phyloP scores from a whole-genome alignment of 2,329 filamentous ascomycete genomes.

The Penicillium sp. region DNA sequence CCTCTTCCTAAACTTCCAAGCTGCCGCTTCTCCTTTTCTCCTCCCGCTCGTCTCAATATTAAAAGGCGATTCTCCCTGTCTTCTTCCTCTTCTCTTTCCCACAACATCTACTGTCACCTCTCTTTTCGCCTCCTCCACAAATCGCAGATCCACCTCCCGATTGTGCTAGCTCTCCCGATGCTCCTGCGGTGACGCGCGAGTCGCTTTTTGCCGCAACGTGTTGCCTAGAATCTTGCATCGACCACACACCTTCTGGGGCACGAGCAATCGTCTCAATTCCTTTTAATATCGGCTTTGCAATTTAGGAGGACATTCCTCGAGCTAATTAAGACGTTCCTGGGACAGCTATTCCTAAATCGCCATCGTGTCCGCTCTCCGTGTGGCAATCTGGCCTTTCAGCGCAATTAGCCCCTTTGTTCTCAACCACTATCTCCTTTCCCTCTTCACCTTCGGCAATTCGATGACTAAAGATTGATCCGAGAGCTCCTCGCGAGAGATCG shows the following conservation, averaged over 20 bases:
- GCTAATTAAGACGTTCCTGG: not conserved
- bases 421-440: conserved; percentile 14
- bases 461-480: conserved; percentile 22
- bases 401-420: conserved; percentile 22
- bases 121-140: conserved; percentile 13
- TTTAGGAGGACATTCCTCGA: not conserved
- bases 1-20: conserved; percentile 21
- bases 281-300: not conserved
- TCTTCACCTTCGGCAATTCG: conserved; percentile 16
- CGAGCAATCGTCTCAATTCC: not conserved
- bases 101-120: not conserved
- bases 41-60: conserved; percentile 5
- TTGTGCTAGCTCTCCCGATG: conserved; percentile 27
- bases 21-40: conserved; percentile 14
- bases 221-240: conserved; percentile 6
- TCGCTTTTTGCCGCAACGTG: conserved; percentile 17
- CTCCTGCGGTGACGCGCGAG: conserved; percentile 25
- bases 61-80: not conserved
- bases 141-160: conserved; percentile 16
- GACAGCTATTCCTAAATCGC: conserved; percentile 12
- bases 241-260: not conserved
- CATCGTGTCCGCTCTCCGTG: conserved; percentile 13
- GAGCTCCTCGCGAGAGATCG: conserved; percentile 21
- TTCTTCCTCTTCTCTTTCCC: not conserved
- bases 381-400: conserved; percentile 29